Percentiles rank a stretch among this genome's conserved stretches.
Conservation (phyloP, 108 stramenopile species). For the Cyclotella distinguenda region DNA sequence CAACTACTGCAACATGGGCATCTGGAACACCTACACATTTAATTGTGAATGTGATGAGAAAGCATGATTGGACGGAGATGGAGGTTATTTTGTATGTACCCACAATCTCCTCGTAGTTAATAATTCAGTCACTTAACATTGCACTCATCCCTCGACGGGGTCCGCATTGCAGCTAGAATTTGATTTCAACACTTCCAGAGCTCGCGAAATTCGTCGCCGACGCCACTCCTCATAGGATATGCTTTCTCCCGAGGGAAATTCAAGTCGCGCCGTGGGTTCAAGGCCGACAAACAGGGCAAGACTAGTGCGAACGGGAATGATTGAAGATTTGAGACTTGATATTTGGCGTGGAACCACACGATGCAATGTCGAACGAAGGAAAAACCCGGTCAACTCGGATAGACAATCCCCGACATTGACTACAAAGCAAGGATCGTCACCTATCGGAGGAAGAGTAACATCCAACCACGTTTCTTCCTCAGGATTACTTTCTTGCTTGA, state of each 20-base stretch:
- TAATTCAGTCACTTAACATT: too few relatives aligned
- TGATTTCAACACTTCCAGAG: slow-evolving; percentile 44
- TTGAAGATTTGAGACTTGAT: background rate
- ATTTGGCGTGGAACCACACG: slow-evolving; percentile 61
- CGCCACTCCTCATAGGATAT: slow-evolving; percentile 78
- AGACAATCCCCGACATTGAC: slow-evolving; percentile 82
- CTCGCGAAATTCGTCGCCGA: slow-evolving; percentile 52
- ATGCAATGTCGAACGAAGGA: slow-evolving; percentile 65
- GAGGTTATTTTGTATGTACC: too few relatives aligned
- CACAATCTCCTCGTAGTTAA: too few relatives aligned
- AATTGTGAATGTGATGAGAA: too few relatives aligned
- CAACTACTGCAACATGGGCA: too few relatives aligned
- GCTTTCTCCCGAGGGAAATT: slow-evolving; percentile 19
- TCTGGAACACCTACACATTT: too few relatives aligned
- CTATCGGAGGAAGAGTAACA: slow-evolving; percentile 45
- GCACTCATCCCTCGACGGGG: too few relatives aligned
- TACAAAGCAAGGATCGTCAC: slow-evolving; percentile 70
- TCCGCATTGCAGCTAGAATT: too few relatives aligned
- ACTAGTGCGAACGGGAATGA: slow-evolving; percentile 49
- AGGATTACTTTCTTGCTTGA: background rate
- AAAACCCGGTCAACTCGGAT: slow-evolving; percentile 55
- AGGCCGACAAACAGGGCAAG: slow-evolving; percentile 78
- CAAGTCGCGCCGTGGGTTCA: slow-evolving; percentile 39
- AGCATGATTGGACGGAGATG: too few relatives aligned
- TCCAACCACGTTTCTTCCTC: slow-evolving; percentile 46